Conservation (phyloP, 192 early-diverging fungal species). For the Haplosporangium gracile region DNA sequence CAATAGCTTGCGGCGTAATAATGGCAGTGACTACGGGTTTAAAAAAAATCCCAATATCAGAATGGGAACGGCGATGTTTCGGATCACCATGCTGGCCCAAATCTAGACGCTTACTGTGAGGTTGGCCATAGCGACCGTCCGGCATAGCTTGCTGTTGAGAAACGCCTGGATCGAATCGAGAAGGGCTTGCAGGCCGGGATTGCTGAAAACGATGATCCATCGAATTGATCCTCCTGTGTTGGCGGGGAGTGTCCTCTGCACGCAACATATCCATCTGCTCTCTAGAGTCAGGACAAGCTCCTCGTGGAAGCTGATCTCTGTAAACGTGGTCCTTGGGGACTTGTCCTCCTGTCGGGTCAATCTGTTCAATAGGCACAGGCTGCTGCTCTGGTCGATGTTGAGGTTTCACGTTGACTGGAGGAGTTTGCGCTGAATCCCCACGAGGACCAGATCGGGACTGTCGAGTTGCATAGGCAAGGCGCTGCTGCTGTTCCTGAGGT, state of each 20-base stretch:
- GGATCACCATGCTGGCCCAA: conserved; percentile 26
- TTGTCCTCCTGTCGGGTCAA: not conserved
- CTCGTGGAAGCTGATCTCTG: not conserved
- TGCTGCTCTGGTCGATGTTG: conserved; percentile 15
- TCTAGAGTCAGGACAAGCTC: not conserved
- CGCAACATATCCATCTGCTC: conserved; percentile 8
- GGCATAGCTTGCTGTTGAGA: conserved; percentile 10
- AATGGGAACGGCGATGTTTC: conserved; percentile 38
- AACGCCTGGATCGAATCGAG: not conserved
- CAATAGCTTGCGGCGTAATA: conserved; percentile 16
- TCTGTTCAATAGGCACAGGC: conserved; percentile 4
- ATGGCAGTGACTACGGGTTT: conserved; percentile 15
- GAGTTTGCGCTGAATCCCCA: conserved; percentile 14
- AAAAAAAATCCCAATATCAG: conserved; percentile 29
- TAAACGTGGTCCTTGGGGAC: not conserved
- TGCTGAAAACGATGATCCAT: conserved; percentile 24
- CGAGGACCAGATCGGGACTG: conserved; percentile 27
- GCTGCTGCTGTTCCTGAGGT: conserved; percentile 33
- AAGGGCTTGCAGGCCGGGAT: conserved; percentile 6
- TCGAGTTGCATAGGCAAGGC: conserved; percentile 22
- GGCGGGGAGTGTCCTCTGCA: not conserved
- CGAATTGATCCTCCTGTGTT: conserved; percentile 43
- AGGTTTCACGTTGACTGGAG: conserved; percentile 16
- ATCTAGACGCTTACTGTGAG: conserved; percentile 33
- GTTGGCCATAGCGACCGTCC: conserved; percentile 29